Evolutionary conservation across 768 basidiomycete genomes (phyloP), one percentile per base, ranked within the genome.

Genomic region (Lentinula edodes): DNA sequence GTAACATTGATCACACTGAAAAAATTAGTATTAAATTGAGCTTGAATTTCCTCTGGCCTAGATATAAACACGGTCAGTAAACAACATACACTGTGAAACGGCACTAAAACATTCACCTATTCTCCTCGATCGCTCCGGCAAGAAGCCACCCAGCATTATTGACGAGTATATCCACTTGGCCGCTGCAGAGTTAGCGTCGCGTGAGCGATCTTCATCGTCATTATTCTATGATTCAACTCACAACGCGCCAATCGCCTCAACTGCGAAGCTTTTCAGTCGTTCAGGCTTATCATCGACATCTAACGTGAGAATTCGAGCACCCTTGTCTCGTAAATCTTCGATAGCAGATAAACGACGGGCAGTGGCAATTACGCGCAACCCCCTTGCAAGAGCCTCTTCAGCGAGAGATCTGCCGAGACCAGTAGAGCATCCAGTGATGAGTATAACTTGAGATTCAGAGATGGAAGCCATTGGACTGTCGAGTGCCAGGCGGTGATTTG

Each of bases 321-420:
- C 73, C 10, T 56, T 55, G n/a, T 60, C 61, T 42, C 65, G 63
- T 12, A 74, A 58, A 36, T 68, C 69, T 9, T 61, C 63, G 35
- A 72, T 63, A 55, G 68, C 63, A 16, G 32, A 56, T 20, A 66
- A 39, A 7, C 62, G 64, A 9, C 73, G 68, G 5, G 69, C 67
- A 3, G 73, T 73, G 7, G 73, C 73, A 18, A 73, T 71, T 60
- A 74, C 73, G 28, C 68, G 72, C 58, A 74, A 64, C 16, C 70
- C 73, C 9, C 72, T 66, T 23, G 57, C 51, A 3, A 74, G 66
- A 23, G 66, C 66, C 2, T 61, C 67, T 34, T 66, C 62, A n/a
- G 68, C 62, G 15, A 53, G 13, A 53, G 18, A 66, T 9, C 66
- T 64, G 13, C 73, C 73, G 34, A 73, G 61, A 10, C 73, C 73